Percentiles rank a stretch among this genome's conserved stretches.
Conservation (phyloP, 2,329 filamentous ascomycete species). For the Elsinoe ampelina region DNA sequence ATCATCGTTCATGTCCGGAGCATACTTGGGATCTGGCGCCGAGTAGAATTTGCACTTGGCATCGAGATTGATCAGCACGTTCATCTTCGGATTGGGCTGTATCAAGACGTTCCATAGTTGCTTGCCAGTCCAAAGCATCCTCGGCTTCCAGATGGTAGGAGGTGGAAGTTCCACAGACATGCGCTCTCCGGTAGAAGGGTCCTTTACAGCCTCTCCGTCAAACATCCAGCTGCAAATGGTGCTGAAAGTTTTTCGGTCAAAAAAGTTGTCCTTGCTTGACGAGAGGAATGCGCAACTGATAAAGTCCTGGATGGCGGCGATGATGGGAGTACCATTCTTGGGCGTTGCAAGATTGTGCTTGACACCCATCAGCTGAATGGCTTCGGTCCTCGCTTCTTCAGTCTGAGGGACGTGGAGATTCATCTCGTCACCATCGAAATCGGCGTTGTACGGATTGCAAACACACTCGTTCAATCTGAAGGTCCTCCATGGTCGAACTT, state of each 20-base stretch:
- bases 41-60: constrained; percentile 79
- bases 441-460: constrained; percentile 94
- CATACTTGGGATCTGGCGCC: constrained; percentile 48
- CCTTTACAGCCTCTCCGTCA: constrained; percentile 50
- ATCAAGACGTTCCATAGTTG: constrained; percentile 89
- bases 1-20: constrained; percentile 63
- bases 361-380: constrained; percentile 93
- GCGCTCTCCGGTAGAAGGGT: constrained; percentile 37
- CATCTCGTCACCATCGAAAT: constrained; percentile 99
- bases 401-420: constrained; percentile 97
- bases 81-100: constrained; percentile 75
- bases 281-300: constrained; percentile 90
- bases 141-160: constrained; percentile 76
- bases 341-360: constrained; percentile 93
- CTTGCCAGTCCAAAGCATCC: constrained; percentile 90
- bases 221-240: constrained; percentile 94
- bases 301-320: constrained; percentile 98
- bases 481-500: constrained; percentile 88
- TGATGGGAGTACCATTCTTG: constrained; percentile 96
- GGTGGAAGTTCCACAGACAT: constrained; percentile 75
- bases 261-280: constrained; percentile 88
- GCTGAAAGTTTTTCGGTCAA: constrained; percentile 76
- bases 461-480: constrained; percentile 98
- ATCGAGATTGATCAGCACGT: constrained; percentile 82
- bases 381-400: constrained; percentile 90